Base-by-base conservation (phyloP, 2,329 filamentous ascomycete genomes). In the Cordyceps militaris region DNA sequence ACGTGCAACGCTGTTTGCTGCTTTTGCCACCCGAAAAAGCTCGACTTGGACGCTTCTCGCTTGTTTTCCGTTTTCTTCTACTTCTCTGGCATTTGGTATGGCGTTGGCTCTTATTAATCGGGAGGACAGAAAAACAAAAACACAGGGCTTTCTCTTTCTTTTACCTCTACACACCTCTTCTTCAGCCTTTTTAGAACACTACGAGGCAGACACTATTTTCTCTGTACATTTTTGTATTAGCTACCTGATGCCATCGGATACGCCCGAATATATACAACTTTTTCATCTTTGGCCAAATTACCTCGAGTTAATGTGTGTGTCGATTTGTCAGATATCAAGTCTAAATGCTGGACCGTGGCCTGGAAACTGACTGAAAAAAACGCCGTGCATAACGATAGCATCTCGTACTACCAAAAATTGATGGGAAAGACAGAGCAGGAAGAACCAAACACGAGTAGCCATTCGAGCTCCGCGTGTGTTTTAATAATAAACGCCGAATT, bases 41-140 rank as follows among this genome's bases (percentile, higher is more conserved):
- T 42, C 6, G n/a, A n/a, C n/a, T 21, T 21, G 8, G 10, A 9
- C 21, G 9, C 34, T 28, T 26, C 26, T 54, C 30, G 7, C 40
- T 24, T 54, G 3, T 49, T 16, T 42, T 50, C 36, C n/a, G n/a
- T 60, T 58, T 28, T 42, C 30, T 34, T 66, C 16, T 28, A 28
- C 16, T 30, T 30, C 19, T 24, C 30, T n/a, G 21, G 48, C 48
- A 50, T 38, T 21, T 26, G 14, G 8, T 38, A 50, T 24, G 48
- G 48, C 48, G 48, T 50, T 38, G 32, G 48, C 16, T 38, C 16
- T 38, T 43, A 28, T 47, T 38, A 26, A 11, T 50, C 26, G n/a
- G n/a, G 38, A 42, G 38, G 48, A n/a, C 28, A 8, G 26, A 24
- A 14, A 23, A 26, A 50, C 10, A 34, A 26, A 50, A n/a, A 50